Conservation (phyloP, 1,284 basidiomycete genomes). For the Irpex sp. region DNA sequence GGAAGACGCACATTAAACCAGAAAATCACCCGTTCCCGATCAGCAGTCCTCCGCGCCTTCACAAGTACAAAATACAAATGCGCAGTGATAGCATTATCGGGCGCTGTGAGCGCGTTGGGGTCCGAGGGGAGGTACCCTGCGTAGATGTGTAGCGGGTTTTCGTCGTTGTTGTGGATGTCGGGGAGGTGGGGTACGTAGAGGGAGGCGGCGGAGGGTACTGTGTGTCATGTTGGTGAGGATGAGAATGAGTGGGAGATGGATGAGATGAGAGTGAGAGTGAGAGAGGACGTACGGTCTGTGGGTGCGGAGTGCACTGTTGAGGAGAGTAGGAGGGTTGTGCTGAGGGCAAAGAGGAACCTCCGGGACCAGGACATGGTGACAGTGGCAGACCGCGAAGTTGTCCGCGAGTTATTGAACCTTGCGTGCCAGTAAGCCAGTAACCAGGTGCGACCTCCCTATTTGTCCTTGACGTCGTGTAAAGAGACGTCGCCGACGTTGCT, state of each 20-base stretch:
- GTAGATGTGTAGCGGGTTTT: conserved; percentile 74
- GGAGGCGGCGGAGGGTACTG: conserved; percentile 77
- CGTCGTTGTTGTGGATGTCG: conserved; percentile 66
- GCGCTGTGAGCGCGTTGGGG: conserved; percentile 50
- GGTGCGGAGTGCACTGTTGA: conserved; percentile 32
- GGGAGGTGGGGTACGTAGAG: conserved; percentile 82
- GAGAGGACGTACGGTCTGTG: conserved; percentile 35
- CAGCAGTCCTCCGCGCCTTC: conserved; percentile 83
- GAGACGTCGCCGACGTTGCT: background rate
- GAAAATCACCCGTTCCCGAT: conserved; percentile 86
- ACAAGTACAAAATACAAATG: conserved; percentile 91
- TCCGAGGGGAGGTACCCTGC: conserved; percentile 83
- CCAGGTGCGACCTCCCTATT: too few species aligned
- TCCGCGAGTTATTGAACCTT: too few species aligned
- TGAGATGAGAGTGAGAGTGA: background rate
- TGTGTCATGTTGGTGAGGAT: background rate
- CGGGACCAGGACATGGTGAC: background rate
- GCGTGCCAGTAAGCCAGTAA: too few species aligned
- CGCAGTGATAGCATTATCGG: conserved; percentile 58
- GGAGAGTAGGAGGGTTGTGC: background rate
- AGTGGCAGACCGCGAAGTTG: background rate
- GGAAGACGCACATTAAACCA: conserved; percentile 85
- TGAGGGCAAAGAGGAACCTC: background rate
- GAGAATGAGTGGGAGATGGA: background rate
- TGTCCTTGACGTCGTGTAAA: too few species aligned